Conservation (phyloP, 2,329 filamentous ascomycete species). For the Cercospora sp. region DNA sequence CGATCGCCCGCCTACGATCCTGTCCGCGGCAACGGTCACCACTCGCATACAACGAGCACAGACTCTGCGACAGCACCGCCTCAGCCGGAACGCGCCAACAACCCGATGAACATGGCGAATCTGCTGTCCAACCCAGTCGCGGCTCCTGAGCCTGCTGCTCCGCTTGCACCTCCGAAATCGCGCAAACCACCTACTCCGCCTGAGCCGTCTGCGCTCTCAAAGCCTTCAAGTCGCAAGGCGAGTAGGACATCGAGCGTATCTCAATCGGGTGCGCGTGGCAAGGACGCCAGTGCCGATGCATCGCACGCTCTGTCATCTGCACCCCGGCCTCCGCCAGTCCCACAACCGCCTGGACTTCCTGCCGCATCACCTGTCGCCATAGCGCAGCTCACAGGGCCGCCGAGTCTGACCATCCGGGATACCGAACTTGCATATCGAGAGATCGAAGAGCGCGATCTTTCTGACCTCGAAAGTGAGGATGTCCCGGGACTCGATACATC, state of each 20-base stretch:
- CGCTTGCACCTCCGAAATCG: constrained; percentile 8
- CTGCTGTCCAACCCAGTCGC: constrained; percentile 69
- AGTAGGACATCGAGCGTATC: constrained; percentile 34
- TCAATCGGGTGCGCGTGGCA: constrained; percentile 22
- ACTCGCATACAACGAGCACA: constrained; percentile 32
- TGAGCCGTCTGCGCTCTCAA: constrained; percentile 15
- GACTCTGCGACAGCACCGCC: constrained; percentile 19
- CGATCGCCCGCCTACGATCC: constrained; percentile 40
- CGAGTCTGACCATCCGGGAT: constrained; percentile 45
- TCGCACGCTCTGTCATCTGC: constrained; percentile 7
- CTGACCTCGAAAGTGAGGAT: constrained; percentile 59
- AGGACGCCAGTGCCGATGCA: constrained; percentile 13
- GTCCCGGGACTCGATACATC: constrained; percentile 53
- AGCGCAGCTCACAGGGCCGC: constrained; percentile 38
- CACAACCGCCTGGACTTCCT: constrained; percentile 2
- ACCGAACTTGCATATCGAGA: constrained; percentile 60
- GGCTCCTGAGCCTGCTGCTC: constrained; percentile 17
- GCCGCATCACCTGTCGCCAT: constrained; percentile 16
- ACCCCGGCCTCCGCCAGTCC: constrained; percentile 10
- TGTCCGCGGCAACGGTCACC: constrained; percentile 33
- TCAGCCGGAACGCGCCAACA: constrained; percentile 60
- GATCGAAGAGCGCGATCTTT: constrained; percentile 65
- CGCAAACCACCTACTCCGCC: constrained; percentile 16
- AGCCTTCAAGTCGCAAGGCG: constrained; percentile 30
- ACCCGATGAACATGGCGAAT: constrained; percentile 95